phyloP scores from a whole-genome alignment of 176 grass and related monocot species.

The Bromus sterilis region DNA sequence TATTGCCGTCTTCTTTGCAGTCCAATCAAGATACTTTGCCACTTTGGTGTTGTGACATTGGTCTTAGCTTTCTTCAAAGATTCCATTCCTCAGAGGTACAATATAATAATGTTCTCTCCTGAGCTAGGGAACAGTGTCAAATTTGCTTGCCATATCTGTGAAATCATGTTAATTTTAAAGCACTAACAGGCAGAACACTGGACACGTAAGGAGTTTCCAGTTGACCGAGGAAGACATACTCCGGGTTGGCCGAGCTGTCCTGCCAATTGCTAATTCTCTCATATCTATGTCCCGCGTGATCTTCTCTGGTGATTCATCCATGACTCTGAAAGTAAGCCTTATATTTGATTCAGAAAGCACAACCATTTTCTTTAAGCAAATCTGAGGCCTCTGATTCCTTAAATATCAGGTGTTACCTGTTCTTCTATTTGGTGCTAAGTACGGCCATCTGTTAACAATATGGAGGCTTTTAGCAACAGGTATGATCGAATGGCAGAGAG shows the following conservation, averaged over 20 bases:
- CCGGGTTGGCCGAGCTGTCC: conserved; percentile 15
- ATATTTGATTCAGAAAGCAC: background rate
- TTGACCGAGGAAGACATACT: conserved; percentile 45
- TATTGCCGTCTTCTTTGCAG: conserved; percentile 31
- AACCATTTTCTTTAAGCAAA: background rate
- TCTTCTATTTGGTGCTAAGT: conserved; percentile 8
- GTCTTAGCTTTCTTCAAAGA: conserved; percentile 59
- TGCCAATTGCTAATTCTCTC: conserved; percentile 45
- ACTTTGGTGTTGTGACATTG: conserved; percentile 51
- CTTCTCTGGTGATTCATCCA: conserved; percentile 57
- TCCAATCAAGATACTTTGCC: conserved; percentile 44
- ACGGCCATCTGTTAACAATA: background rate
- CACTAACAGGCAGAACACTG: conserved; percentile 37
- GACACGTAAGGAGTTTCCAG: conserved; percentile 27
- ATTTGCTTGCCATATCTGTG: background rate
- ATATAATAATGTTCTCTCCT: background rate
- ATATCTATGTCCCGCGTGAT: conserved; percentile 41
- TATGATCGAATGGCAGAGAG: conserved; percentile 17
- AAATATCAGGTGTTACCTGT: conserved; percentile 3
- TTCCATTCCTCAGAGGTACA: conserved; percentile 48
- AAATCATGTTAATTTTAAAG: conserved; percentile 10
- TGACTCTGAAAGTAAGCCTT: conserved; percentile 63
- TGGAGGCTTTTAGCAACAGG: conserved; percentile 28
- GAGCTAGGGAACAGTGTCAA: background rate
- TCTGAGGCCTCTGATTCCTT: background rate